phyloP scores from a whole-genome alignment of 228 moss, liverwort and hornwort genomes.

The Sphagnum fallax region DNA sequence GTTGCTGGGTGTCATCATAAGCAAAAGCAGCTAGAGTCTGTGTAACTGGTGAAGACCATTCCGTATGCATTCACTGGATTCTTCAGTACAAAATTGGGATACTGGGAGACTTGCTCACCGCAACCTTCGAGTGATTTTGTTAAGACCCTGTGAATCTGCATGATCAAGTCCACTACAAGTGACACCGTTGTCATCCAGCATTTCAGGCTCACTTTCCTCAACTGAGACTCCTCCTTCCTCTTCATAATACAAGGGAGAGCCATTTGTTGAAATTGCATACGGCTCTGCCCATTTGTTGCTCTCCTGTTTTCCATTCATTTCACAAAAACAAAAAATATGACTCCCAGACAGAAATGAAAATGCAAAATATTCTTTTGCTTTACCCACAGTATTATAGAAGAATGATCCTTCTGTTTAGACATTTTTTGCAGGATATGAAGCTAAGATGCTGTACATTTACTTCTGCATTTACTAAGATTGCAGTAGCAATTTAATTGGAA shows the following conservation, averaged over 20 bases:
- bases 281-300: slow-evolving; percentile 54
- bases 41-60: neutral
- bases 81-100: neutral
- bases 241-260: slow-evolving; percentile 23
- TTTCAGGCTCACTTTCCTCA: slow-evolving; percentile 6
- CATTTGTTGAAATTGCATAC: slow-evolving; percentile 36
- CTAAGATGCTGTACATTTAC: no score
- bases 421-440: no score
- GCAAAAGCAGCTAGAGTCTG: neutral
- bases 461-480: no score
- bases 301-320: slow-evolving; percentile 15
- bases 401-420: no score
- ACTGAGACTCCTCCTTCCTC: slow-evolving; percentile 6
- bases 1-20: neutral
- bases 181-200: slow-evolving; percentile 25
- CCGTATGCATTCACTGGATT: neutral
- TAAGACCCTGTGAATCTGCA: slow-evolving; percentile 48
- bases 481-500: no score
- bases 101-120: slow-evolving; percentile 5
- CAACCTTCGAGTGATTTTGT: slow-evolving; percentile 32
- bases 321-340: no score
- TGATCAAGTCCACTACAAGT: slow-evolving; percentile 38
- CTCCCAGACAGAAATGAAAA: no score
- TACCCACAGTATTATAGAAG: no score
- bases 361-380: no score